Evolutionary conservation across 495 filamentous ascomycete genomes (phyloP).

Genomic region (Clavariopsis aquatica): DNA sequence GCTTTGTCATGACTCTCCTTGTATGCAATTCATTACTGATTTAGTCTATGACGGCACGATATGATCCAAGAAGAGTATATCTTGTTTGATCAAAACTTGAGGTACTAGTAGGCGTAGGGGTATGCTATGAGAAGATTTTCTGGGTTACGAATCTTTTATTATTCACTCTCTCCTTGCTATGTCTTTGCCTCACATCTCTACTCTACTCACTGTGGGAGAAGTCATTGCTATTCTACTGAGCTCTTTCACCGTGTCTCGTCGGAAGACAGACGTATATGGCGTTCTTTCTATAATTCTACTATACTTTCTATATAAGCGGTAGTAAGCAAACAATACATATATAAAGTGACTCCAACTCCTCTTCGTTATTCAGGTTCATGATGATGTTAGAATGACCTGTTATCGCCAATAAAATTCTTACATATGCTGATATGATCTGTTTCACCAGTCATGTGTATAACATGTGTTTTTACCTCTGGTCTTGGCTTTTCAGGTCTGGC

Average conservation of each 20-base stretch:
- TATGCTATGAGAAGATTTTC: not conserved
- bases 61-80: not conserved
- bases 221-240: not conserved
- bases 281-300: not conserved
- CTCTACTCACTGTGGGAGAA: not conserved
- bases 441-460: conserved; percentile 1
- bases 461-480: too few species aligned
- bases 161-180: not conserved
- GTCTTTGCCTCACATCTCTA: not conserved
- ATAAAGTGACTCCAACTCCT: not conserved
- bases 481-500: not conserved
- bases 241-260: not conserved
- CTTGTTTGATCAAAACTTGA: not conserved
- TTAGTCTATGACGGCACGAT: not conserved
- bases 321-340: not conserved
- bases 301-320: not conserved
- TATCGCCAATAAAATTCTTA: not conserved
- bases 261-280: not conserved
- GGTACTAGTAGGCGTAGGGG: not conserved
- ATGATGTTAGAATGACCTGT: not conserved
- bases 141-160: not conserved
- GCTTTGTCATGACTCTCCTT: not conserved
- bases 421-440: not conserved
- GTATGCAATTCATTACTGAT: not conserved
- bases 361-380: not conserved